Evolutionary conservation across 2,329 filamentous ascomycete genomes (phyloP).

Genomic region (Paracoccidioides brasiliensis): DNA sequence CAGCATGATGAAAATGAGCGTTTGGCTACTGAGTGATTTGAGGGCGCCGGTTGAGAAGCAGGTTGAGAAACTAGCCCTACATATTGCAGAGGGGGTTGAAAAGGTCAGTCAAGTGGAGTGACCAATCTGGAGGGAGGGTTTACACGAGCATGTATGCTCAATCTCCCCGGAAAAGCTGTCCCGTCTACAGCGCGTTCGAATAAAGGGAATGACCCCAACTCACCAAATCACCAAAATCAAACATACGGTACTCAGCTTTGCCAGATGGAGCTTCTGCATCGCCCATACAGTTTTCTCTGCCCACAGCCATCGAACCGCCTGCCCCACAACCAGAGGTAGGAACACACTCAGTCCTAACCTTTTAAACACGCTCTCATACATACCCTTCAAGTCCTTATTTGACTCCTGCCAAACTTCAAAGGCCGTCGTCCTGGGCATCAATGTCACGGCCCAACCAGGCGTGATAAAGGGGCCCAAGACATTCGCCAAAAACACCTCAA

Average conservation of each 20-base stretch:
- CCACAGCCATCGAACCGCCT: conserved; percentile 45
- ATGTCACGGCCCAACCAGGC: conserved; percentile 46
- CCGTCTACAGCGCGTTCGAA: too few relatives aligned
- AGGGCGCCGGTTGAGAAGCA: conserved; percentile 51
- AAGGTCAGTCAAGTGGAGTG: not conserved
- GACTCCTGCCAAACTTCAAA: conserved; percentile 33
- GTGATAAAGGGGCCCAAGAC: conserved; percentile 55
- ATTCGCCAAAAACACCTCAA: conserved; percentile 59
- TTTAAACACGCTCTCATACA: conserved; percentile 55
- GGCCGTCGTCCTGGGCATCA: conserved; percentile 34
- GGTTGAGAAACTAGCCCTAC: conserved; percentile 27
- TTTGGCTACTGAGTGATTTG: conserved; percentile 43
- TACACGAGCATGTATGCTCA: not conserved
- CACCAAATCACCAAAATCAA: conserved; percentile 45
- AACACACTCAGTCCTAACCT: conserved; percentile 56
- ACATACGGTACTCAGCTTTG: conserved; percentile 33
- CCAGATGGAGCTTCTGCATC: conserved; percentile 41
- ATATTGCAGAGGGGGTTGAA: conserved; percentile 33
- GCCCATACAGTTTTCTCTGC: conserved; percentile 29
- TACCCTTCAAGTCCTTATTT: conserved; percentile 41
- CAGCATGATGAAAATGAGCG: conserved; percentile 53
- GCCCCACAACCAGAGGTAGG: conserved; percentile 50
- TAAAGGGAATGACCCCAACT: conserved; percentile 4
- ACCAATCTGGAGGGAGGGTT: not conserved
- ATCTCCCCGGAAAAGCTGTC: not conserved